phyloP scores from a whole-genome alignment of 1,139 yeast species.

The Diutina sp. region DNA sequence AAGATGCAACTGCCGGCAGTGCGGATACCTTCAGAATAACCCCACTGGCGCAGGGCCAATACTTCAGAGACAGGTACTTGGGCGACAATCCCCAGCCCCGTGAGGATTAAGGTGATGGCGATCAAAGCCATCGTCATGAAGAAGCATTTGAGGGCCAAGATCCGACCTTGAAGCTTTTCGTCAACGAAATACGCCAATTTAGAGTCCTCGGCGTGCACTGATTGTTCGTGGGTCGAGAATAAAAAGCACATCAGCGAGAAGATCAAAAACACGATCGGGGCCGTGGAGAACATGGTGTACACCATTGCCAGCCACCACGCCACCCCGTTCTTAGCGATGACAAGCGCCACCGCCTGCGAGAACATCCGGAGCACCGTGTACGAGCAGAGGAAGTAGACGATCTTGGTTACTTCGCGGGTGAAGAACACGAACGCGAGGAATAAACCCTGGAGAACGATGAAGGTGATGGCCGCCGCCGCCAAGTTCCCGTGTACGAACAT shows the following conservation, averaged over 20 bases:
- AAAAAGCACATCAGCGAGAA: background rate
- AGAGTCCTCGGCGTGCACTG: background rate
- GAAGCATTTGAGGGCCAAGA: background rate
- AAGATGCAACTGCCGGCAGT: background rate
- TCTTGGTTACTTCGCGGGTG: background rate
- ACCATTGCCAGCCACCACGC: background rate
- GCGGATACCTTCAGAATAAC: background rate
- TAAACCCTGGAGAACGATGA: background rate
- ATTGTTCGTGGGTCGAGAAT: background rate
- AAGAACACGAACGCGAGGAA: constrained; percentile 1
- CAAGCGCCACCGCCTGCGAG: background rate
- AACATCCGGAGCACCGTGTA: background rate
- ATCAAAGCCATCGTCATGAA: background rate
- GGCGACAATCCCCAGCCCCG: background rate
- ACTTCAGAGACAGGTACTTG: background rate
- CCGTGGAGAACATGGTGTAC: background rate
- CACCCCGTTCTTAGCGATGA: constrained; percentile 1
- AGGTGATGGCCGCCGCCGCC: constrained; percentile 1
- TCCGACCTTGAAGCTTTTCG: background rate
- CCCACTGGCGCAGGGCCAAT: background rate
- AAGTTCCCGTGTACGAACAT: background rate
- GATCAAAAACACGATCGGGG: background rate
- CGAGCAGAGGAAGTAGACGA: background rate
- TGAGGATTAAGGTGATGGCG: background rate
- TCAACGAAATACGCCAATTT: background rate